Base-by-base conservation (phyloP, 176 grass and related monocot species). In the Metroxylon sagu region DNA sequence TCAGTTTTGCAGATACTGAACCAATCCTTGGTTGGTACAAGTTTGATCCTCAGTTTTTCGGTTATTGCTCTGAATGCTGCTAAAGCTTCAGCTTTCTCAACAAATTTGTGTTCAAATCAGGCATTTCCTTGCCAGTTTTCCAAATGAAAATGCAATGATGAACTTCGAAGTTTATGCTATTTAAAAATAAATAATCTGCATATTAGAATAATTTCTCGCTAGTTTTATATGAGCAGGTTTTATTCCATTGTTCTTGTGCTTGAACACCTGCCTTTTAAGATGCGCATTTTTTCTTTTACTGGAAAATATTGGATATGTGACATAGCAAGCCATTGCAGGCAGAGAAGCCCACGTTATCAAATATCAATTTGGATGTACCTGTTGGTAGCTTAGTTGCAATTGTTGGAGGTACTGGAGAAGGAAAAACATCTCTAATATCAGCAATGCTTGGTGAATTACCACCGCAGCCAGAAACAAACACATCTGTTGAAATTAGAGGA, bases 341-440 rank as follows among this genome's bases (percentile, higher is more conserved):
- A 67, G 79, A 92, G 56, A 85, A 70, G 31, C 87, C 93, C 62
- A 89, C 87, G 61, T 69, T 98, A 69, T 88, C 93, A 75, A 88
- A 98, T 85, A 79, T 98, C 64, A 98, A 92, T 81, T 62, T 98
- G 60, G 82, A 98, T 52, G 62, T 98, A 80, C 87, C 84, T 53
- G 79, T 89, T 35, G 93, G 93, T 69, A 85, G 87, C 80, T 75
- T 98, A 73, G 76, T 92, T 68, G 93, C 93, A 48, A 66, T 98
- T 61, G 93, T 98, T 31, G 93, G 93, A 92, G 83, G 93, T 73
- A 98, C 93, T 0, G 93, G 93, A 66, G 93, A 98, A 76, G 93
- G 93, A n/a, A 98, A 98, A 70, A 98, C 93, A 70, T 98, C 93
- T 82, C 78, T 98, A 52, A 59, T 98, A 59, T 98, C 93, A 56